A percentile compares a stretch with the other conserved stretches of the same genome.
These are phyloP conservation scores for Viola pubescens DNA, from an alignment of 441 rosid genomes.

Conservation along the genomic window DNA sequence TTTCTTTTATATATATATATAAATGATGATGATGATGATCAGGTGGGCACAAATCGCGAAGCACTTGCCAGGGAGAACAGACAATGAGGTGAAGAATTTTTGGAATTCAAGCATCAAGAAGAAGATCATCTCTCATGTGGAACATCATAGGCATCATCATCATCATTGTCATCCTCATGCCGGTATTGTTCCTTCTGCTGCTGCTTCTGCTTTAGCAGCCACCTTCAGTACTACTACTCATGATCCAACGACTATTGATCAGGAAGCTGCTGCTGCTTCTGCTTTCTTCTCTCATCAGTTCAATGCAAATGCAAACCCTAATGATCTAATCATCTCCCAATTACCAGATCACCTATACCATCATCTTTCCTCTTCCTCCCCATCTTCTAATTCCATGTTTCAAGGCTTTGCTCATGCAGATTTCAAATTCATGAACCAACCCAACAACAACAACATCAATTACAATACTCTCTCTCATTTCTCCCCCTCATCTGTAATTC, in stretches of 20 bases:
- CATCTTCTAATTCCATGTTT: slow-evolving; percentile 27
- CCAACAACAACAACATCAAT: slow-evolving; percentile 15
- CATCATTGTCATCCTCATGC: too few species aligned
- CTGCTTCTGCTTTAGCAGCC: slow-evolving; percentile 31
- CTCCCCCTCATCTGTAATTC: slow-evolving; percentile 12
- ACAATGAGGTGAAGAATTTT: slow-evolving; percentile 93
- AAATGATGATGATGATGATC: slow-evolving; percentile 1
- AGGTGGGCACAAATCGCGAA: slow-evolving; percentile 98
- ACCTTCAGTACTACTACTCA: slow-evolving; percentile 28
- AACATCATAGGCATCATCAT: too few species aligned
- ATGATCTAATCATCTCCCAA: slow-evolving; percentile 15
- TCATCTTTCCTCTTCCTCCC: slow-evolving; percentile 32
- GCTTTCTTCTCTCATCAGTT: slow-evolving; percentile 31
- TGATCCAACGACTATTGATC: too few species aligned
- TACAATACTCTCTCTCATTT: slow-evolving; percentile 25
- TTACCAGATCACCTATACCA: slow-evolving; percentile 16
- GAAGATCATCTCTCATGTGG: slow-evolving; percentile 52
- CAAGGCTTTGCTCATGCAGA: slow-evolving; percentile 40
- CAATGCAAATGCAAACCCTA: slow-evolving; percentile 63
- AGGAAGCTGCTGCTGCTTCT: slow-evolving; percentile 24
- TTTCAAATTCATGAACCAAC: slow-evolving; percentile 28
- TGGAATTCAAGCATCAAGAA: slow-evolving; percentile 99
- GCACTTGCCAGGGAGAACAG: slow-evolving; percentile 93
- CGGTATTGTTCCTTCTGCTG: slow-evolving; percentile 1
- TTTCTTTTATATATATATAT: too few species aligned